Percentiles rank a stretch among this genome's conserved stretches.
phyloP scores from a whole-genome alignment of 225 moss, liverwort and hornwort genomes.

The Physcomitrellopsis africana region DNA sequence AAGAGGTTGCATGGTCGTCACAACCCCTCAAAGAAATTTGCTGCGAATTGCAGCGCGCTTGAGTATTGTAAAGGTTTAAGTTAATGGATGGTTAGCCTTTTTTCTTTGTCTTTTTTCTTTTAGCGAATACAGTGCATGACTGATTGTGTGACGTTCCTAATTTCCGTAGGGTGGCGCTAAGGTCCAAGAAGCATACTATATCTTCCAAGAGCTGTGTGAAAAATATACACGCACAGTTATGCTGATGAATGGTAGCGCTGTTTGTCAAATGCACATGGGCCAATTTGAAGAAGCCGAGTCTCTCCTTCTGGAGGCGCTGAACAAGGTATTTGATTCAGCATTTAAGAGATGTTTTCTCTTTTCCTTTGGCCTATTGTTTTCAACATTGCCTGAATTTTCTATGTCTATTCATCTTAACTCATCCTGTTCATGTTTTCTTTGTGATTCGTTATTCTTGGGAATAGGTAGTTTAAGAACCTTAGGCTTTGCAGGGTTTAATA shows the following conservation, averaged over 20 bases:
- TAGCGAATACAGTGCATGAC: neutral
- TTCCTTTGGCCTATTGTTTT: too few relatives aligned
- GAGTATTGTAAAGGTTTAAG: too few relatives aligned
- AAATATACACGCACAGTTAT: conserved; percentile 81
- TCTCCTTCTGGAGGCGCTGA: conserved; percentile 74
- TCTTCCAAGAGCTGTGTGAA: conserved; percentile 84
- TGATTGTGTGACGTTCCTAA: neutral
- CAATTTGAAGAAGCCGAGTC: conserved; percentile 78
- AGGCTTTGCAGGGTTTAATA: neutral
- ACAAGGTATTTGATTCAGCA: conserved; percentile 48
- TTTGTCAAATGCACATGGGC: conserved; percentile 88
- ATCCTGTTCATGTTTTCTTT: too few relatives aligned
- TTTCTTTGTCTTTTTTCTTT: neutral
- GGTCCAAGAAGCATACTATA: conserved; percentile 83
- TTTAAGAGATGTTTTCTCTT: too few relatives aligned
- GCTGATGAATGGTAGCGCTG: conserved; percentile 80
- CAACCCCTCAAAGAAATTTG: too few relatives aligned
- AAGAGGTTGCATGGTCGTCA: neutral
- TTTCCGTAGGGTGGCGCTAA: conserved; percentile 70
- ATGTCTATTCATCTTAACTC: too few relatives aligned
- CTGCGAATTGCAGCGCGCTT: neutral
- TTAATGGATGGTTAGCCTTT: too few relatives aligned
- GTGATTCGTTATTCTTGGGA: neutral
- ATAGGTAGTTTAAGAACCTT: neutral
- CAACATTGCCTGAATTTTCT: too few relatives aligned